Evolutionary conservation across 345 rosid species (phyloP).

Genomic region (Syzygium grande): DNA sequence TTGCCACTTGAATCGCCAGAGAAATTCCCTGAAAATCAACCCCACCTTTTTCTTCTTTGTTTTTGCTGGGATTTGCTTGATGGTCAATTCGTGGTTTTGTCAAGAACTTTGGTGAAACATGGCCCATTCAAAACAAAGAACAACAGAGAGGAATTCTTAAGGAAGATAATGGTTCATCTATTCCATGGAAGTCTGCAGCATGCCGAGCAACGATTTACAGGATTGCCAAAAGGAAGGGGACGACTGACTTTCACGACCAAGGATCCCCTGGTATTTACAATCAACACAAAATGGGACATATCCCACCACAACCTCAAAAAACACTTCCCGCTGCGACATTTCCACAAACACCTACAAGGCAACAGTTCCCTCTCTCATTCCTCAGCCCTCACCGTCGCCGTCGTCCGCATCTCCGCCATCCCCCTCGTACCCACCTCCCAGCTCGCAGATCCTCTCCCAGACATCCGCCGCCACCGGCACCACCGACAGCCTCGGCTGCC

Average conservation of each 20-base stretch:
- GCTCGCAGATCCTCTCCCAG: conserved; percentile 59
- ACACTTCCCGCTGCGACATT: background rate
- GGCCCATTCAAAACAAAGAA: background rate
- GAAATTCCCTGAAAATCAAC: no score
- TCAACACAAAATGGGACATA: background rate
- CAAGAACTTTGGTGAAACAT: background rate
- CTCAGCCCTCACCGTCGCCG: background rate
- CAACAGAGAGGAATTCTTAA: background rate
- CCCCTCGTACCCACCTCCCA: conserved; percentile 82
- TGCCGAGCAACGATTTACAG: background rate
- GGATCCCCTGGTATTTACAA: background rate
- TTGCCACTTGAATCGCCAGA: no score
- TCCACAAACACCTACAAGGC: background rate
- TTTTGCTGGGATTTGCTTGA: background rate
- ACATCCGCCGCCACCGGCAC: conserved; percentile 53
- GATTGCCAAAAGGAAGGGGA: background rate
- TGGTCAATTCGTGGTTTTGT: background rate
- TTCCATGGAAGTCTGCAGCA: background rate
- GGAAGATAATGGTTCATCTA: background rate
- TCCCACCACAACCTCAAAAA: background rate
- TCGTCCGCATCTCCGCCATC: conserved; percentile 29
- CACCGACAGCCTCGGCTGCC: conserved; percentile 90
- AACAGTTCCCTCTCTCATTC: background rate
- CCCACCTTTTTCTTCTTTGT: no score
- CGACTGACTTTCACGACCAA: background rate